phyloP scores from a whole-genome alignment of 2,329 filamentous ascomycete genomes.

The Aspergillus fumigatus region DNA sequence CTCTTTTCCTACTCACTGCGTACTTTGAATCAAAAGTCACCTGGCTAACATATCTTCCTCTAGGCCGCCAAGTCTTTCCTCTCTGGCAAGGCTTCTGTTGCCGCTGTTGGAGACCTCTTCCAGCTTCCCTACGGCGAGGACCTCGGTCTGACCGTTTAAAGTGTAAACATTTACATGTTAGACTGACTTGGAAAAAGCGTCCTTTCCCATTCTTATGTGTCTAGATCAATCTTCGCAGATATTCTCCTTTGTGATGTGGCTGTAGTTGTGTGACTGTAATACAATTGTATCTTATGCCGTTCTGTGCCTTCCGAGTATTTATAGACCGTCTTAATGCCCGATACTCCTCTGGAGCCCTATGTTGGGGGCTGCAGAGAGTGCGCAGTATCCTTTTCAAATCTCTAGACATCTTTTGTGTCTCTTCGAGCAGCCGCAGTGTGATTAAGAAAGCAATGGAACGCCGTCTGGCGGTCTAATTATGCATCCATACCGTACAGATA shows the following conservation, averaged over 20 bases:
- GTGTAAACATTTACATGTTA: constrained; percentile 36
- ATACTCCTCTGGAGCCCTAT: neutral
- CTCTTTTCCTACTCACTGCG: neutral
- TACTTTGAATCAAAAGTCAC: neutral
- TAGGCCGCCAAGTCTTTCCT: constrained; percentile 85
- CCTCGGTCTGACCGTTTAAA: constrained; percentile 88
- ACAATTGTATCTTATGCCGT: constrained; percentile 35
- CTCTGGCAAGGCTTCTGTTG: constrained; percentile 82
- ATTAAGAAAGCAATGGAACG: neutral
- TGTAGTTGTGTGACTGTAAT: constrained; percentile 38
- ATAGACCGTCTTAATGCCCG: neutral
- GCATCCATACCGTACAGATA: neutral
- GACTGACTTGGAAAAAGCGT: constrained; percentile 27
- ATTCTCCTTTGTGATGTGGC: constrained; percentile 31
- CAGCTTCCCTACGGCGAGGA: constrained; percentile 90
- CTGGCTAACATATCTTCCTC: constrained; percentile 25
- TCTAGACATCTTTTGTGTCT: neutral
- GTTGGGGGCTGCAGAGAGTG: too few relatives aligned
- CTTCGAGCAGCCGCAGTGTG: neutral
- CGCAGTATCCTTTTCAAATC: neutral
- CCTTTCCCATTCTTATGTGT: constrained; percentile 27
- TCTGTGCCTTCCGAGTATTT: neutral
- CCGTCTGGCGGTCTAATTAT: neutral
- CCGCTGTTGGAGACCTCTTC: constrained; percentile 86
- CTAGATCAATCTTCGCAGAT: constrained; percentile 35